Evolutionary conservation across 1,284 basidiomycete genomes (phyloP), one percentile per base, ranked within the genome.

Genomic region (Thelephora terrestris): DNA sequence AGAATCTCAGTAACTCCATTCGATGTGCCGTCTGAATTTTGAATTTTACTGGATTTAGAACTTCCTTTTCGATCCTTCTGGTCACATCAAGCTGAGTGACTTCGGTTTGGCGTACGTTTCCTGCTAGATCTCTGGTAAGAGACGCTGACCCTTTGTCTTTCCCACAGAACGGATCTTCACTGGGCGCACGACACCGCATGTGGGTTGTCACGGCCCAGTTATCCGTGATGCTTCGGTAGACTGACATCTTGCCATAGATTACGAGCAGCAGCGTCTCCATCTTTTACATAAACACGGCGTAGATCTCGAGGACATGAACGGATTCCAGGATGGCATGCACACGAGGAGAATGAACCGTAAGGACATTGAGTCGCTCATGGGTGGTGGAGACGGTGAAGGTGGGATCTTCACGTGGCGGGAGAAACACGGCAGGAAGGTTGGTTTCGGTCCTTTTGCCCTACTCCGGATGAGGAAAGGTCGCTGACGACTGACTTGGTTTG

Each of bases 11-110:
- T 52, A 50, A 49, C 43, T 55, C 45, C 37, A 43, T 25, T 39
- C 47, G 48, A 50, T 32, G 37, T 43, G 48, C 51, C 47, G 46
- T 50, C 18, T 48, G 45, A 47, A 38, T 48, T 43, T 20, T n/a
- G n/a, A n/a, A n/a, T n/a, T n/a, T 38, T 47, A 16, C 60, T 47
- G 29, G 29, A 32, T 32, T 52, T 70, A 94, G 84, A 97, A 97
- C 67, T 97, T 97, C 70, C 74, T 97, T 45, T 95, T 97, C 68
- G 89, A 91, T 64, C 82, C 85, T 50, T 75, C 89, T 53, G 94
- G 94, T 6, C 94, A 98, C 68, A 86, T 99, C 67, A 89, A 85
- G 67, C 78, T 98, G 50, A 91, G 89, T 60, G 95, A 98, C 68
- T 97, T 98, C 64, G 94, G 95, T 23, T 74, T 98, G 53, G 94